A percentile compares a stretch with the other conserved stretches of the same genome.
phyloP scores from a whole-genome alignment of 2,329 filamentous ascomycete genomes.

The Tolypocladium guangdongense region DNA sequence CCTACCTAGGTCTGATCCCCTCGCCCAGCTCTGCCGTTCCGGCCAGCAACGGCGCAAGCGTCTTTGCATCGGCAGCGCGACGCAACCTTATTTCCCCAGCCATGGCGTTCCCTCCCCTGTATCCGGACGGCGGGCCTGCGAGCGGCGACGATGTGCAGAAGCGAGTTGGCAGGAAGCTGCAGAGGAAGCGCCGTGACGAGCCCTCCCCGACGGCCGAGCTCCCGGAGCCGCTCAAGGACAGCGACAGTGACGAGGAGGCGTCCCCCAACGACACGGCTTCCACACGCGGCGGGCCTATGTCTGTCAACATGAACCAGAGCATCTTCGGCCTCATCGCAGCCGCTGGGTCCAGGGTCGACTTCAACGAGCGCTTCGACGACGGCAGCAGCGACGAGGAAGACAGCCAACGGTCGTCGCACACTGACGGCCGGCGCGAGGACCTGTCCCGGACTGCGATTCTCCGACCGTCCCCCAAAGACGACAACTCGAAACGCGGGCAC shows the following conservation, averaged over 20 bases:
- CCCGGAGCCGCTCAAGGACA: slow-evolving; percentile 41
- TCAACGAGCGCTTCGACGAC: slow-evolving; percentile 68
- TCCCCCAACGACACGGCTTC: slow-evolving; percentile 26
- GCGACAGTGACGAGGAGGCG: slow-evolving; percentile 39
- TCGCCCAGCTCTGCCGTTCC: neutral
- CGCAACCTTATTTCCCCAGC: neutral
- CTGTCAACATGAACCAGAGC: slow-evolving; percentile 81
- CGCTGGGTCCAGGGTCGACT: slow-evolving; percentile 72
- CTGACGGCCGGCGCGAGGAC: slow-evolving; percentile 32
- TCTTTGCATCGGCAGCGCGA: neutral
- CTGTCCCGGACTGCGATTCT: slow-evolving; percentile 33
- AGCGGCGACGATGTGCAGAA: neutral
- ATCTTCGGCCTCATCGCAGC: slow-evolving; percentile 89
- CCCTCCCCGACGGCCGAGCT: slow-evolving; percentile 30
- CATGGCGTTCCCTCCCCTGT: slow-evolving; percentile 1
- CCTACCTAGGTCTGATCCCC: no score
- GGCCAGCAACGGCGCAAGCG: neutral
- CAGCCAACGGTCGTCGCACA: slow-evolving; percentile 26
- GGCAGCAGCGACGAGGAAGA: slow-evolving; percentile 77
- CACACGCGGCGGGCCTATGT: slow-evolving; percentile 34
- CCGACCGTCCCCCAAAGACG: slow-evolving; percentile 18
- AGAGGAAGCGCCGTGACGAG: slow-evolving; percentile 31
- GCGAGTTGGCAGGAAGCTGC: slow-evolving; percentile 26
- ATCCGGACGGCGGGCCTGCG: neutral
- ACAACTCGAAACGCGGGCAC: slow-evolving; percentile 28